Evolutionary conservation across 1,284 basidiomycete genomes (phyloP).

Genomic region (Rhodotorula mucilaginosa): DNA sequence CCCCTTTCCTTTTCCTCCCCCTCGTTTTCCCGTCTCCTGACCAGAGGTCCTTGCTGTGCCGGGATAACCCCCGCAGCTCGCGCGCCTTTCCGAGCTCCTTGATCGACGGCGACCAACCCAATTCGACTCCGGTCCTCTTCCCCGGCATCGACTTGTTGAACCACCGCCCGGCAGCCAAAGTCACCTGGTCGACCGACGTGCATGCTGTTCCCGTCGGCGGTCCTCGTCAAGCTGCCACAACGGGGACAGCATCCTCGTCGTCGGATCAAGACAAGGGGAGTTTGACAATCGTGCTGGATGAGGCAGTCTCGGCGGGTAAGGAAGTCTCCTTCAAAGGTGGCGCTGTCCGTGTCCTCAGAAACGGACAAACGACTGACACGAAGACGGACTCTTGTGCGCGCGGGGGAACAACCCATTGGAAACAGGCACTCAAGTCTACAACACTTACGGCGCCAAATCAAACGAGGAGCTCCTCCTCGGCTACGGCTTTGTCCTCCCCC

Average conservation of each 20-base stretch:
- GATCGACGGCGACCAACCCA: constrained; percentile 54
- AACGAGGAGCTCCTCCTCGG: constrained; percentile 82
- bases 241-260: too few relatives aligned
- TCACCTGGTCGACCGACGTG: constrained; percentile 67
- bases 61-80: constrained; percentile 59
- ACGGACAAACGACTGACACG: too few relatives aligned
- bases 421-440: constrained; percentile 66
- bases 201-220: constrained; percentile 45
- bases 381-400: constrained; percentile 6
- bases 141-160: constrained; percentile 83
- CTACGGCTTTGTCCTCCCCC: constrained; percentile 74
- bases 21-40: constrained; percentile 55
- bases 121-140: constrained; percentile 72
- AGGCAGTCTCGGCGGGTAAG: constrained; percentile 25
- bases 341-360: too few relatives aligned
- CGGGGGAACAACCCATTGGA: constrained; percentile 2
- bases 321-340: too few relatives aligned
- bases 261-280: constrained; percentile 30
- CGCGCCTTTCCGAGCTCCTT: constrained; percentile 82
- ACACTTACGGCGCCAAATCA: constrained; percentile 81
- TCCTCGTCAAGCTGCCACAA: too few relatives aligned
- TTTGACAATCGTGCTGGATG: constrained; percentile 39
- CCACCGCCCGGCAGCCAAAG: constrained; percentile 67
- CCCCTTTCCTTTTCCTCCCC: background rate
- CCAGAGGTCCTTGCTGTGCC: background rate